Conservation (phyloP, 306 rosid genomes). For the Prunus mume region DNA sequence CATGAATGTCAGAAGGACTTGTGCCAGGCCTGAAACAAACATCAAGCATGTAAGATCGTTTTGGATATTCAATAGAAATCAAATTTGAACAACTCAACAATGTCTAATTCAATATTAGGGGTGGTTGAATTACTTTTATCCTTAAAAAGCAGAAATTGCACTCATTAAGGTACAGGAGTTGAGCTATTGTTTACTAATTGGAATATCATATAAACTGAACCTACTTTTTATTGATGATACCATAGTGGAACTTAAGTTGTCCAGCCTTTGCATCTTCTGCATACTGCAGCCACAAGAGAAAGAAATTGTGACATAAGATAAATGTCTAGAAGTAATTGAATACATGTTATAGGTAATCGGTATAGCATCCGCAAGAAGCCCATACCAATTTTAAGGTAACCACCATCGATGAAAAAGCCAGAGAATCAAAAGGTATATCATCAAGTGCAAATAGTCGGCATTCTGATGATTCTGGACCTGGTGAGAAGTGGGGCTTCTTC, state of each 20-base stretch:
- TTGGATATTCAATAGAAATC: neutral
- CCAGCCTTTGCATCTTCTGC: slow-evolving; percentile 78
- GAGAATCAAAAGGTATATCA: slow-evolving; percentile 78
- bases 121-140: neutral
- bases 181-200: neutral
- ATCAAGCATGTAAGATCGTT: slow-evolving; percentile 10
- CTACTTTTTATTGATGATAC: slow-evolving; percentile 83
- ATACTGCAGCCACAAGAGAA: slow-evolving; percentile 52
- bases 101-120: neutral
- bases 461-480: slow-evolving; percentile 95
- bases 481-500: slow-evolving; percentile 83
- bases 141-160: neutral
- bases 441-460: slow-evolving; percentile 75
- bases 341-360: neutral
- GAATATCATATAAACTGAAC: neutral
- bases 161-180: neutral
- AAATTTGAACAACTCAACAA: neutral
- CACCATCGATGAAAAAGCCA: slow-evolving; percentile 93
- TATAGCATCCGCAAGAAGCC: slow-evolving; percentile 15
- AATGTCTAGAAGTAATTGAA: neutral
- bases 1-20: slow-evolving; percentile 88
- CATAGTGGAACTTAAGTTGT: slow-evolving; percentile 72
- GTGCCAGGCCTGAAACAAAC: slow-evolving; percentile 82
- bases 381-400: slow-evolving; percentile 88
- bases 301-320: slow-evolving; percentile 19